Conservation (phyloP, 148 eudicot genomes). For the Spergularia bocconei region DNA sequence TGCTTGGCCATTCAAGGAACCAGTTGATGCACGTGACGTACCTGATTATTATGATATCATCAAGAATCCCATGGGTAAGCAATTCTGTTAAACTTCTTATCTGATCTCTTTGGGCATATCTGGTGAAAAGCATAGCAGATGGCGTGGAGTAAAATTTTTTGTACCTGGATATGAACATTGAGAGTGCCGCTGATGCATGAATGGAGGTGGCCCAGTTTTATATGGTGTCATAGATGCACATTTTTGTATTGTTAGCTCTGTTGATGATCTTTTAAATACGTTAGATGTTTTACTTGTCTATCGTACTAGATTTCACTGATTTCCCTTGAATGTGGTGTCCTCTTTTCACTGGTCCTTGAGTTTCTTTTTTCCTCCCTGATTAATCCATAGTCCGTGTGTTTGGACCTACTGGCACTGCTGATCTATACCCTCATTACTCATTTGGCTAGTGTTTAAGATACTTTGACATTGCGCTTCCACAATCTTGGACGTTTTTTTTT, state of each 20-base stretch:
- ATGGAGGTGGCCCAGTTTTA: neutral
- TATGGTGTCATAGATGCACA: neutral
- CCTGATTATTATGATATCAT: slow-evolving; percentile 96
- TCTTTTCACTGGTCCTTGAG: neutral
- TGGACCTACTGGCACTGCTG: neutral
- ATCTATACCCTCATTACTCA: neutral
- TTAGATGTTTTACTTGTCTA: too few relatives aligned
- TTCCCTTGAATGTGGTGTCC: neutral
- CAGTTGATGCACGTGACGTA: slow-evolving; percentile 87
- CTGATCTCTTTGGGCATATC: neutral
- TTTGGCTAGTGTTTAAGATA: neutral
- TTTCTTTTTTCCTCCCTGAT: neutral
- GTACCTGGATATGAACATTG: neutral
- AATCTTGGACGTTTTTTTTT: neutral
- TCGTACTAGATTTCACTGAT: neutral
- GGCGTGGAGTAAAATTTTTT: neutral
- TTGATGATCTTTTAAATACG: neutral
- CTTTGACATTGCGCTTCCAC: neutral
- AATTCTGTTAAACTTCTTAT: neutral
- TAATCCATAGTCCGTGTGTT: neutral
- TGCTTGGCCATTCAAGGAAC: slow-evolving; percentile 98
- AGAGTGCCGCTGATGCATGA: neutral
- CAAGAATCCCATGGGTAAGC: slow-evolving; percentile 88
- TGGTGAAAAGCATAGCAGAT: neutral
- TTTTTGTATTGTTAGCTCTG: neutral